Conservation (phyloP, 2,329 filamentous ascomycete genomes). For the Diatrype stigma region DNA sequence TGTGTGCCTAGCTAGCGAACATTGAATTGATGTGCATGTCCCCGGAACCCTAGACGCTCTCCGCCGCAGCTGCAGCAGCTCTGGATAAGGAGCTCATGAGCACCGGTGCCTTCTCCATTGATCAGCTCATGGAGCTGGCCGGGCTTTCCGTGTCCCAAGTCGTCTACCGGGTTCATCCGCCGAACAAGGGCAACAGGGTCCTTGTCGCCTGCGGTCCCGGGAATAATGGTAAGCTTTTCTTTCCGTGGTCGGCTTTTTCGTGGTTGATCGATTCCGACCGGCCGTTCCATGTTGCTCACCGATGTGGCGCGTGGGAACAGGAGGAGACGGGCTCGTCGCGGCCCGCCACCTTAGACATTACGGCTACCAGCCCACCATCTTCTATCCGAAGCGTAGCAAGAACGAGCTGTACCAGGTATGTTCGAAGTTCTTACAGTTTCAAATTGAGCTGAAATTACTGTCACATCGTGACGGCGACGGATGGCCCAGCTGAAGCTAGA, state of each 20-base stretch:
- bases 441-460: not conserved
- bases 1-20: no score
- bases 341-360: constrained; percentile 89
- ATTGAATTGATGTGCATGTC: no score
- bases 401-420: constrained; percentile 82
- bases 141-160: constrained; percentile 91
- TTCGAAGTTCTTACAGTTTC: constrained; percentile 2
- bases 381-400: constrained; percentile 89
- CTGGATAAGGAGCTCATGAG: constrained; percentile 95
- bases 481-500: no score
- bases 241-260: no score
- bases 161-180: constrained; percentile 85
- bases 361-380: constrained; percentile 83
- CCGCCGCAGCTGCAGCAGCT: constrained; percentile 79
- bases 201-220: constrained; percentile 89
- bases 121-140: constrained; percentile 96
- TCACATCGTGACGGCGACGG: no score
- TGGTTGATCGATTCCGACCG: no score
- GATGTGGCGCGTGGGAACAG: no score
- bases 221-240: constrained; percentile 62
- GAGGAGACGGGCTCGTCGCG: constrained; percentile 91
- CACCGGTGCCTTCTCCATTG: constrained; percentile 80
- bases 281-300: no score
- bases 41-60: constrained; percentile 61
- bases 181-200: constrained; percentile 64